Conservation (phyloP, 148 eudicot species). For the Oxyria digyna region DNA sequence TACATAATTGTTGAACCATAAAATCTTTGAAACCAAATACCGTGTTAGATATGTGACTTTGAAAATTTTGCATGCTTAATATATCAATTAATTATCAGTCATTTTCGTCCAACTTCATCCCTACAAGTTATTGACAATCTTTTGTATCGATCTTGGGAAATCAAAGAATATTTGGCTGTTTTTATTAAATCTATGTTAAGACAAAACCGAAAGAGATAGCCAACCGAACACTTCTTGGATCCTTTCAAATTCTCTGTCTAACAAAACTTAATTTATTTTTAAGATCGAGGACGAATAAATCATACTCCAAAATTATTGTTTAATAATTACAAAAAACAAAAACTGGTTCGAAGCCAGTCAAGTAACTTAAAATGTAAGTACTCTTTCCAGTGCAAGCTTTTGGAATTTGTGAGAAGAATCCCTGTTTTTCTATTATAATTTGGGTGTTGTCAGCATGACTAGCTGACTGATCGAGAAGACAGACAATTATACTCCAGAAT, state of each 20-base stretch:
- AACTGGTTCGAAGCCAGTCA: background rate
- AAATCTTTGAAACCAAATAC: background rate
- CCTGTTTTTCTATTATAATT: slow-evolving; percentile 3
- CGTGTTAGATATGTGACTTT: background rate
- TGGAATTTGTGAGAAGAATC: slow-evolving; percentile 8
- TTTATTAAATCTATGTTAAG: background rate
- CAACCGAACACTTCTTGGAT: slow-evolving; percentile 7
- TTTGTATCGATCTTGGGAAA: slow-evolving; percentile 1
- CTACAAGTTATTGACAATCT: slow-evolving; percentile 4
- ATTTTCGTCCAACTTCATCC: background rate
- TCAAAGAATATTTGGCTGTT: slow-evolving; percentile 1
- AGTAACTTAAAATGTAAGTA: slow-evolving; percentile 4
- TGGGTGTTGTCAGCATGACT: no score
- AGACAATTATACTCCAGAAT: slow-evolving; percentile 5
- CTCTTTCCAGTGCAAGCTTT: slow-evolving; percentile 7
- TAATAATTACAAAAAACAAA: background rate
- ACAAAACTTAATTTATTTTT: background rate
- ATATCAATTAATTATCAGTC: background rate
- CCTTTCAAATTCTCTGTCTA: slow-evolving; percentile 4
- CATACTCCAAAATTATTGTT: background rate
- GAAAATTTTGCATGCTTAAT: background rate
- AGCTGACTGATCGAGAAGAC: no score
- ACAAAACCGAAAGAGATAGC: slow-evolving; percentile 3
- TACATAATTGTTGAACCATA: background rate
- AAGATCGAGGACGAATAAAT: background rate